Base-by-base conservation (phyloP, 352 stramenopile genomes). In the Aphanomyces cochlioides region DNA sequence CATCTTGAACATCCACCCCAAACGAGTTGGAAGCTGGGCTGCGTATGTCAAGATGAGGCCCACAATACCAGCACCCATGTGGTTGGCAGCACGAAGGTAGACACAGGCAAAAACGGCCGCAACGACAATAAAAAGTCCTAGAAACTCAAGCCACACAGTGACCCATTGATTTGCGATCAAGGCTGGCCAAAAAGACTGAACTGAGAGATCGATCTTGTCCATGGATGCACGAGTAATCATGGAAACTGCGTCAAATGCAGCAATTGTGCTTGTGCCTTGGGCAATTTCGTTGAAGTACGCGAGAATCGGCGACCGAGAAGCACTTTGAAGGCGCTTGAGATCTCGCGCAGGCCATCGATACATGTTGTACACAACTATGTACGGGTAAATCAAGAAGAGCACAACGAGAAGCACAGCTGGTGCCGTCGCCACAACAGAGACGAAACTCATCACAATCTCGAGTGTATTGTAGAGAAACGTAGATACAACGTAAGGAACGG, bases 281-380 rank as follows among this genome's bases (percentile, higher is more conserved):
- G 78, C 12, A 6, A 66, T 41, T 54, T 79, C 73, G 7, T 47
- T 41, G 21, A 77, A 79, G 17, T 77, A 73, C 34, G 69, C 50
- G 38, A 78, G 60, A 39, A 79, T 69, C 12, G 75, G 75, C 19
- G 63, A 69, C 60, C 76, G 63, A 21, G 73, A 48, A 10, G 71
- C 65, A 4, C 70, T 50, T 43, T 79, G 72, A 28, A 79, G 72
- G 4, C 75, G 70, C 15, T 69, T 67, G 21, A 78, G 60, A 34
- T 78, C 74, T 21, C 75, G 73, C 37, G 67, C 74, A 5, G 75
- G 63, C 54, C 67, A 65, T 10, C 74, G 73, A 36, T 75, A 78
- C 21, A 64, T 61, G 40, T 47, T 17, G 68, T 71, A 72, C 17
- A 79, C 19, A 13, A 72, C 36, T 15, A 50, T 56, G 64, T 77